Conservation (phyloP, 495 filamentous ascomycete species). For the Oleoguttula mirabilis region DNA sequence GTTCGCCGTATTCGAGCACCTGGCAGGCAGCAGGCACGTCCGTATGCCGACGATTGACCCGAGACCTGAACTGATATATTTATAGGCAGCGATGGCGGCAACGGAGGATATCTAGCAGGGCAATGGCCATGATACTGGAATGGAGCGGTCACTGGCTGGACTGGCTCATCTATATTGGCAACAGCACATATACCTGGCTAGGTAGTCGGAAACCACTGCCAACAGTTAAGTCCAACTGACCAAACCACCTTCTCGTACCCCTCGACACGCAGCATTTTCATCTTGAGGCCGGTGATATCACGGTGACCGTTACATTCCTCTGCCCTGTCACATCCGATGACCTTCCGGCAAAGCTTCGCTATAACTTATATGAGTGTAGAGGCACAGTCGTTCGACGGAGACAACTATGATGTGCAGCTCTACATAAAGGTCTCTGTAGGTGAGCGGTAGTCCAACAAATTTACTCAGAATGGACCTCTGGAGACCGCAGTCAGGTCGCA, state of each 20-base stretch:
- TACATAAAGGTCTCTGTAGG: constrained; percentile 52
- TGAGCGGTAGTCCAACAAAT: constrained; percentile 24
- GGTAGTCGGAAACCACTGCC: too few species aligned
- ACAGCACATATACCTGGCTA: constrained; percentile 45
- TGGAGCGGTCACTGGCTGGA: constrained; percentile 40
- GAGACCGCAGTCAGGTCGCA: constrained; percentile 37
- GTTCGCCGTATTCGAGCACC: constrained; percentile 45
- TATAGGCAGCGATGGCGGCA: constrained; percentile 41
- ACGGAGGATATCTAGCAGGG: constrained; percentile 47
- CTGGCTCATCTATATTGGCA: constrained; percentile 48
- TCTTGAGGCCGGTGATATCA: constrained; percentile 37
- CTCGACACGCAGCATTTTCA: constrained; percentile 47
- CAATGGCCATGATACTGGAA: constrained; percentile 5
- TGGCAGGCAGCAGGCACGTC: constrained; percentile 45
- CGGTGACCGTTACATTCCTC: constrained; percentile 46
- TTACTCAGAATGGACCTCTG: constrained; percentile 44
- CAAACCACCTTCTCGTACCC: constrained; percentile 47
- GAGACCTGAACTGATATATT: too few species aligned
- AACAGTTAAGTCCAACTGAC: too few species aligned
- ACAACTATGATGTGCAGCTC: constrained; percentile 42
- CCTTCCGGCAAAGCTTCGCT: constrained; percentile 40
- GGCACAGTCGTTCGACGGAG: constrained; percentile 41
- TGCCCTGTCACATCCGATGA: constrained; percentile 47
- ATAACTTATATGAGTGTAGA: constrained; percentile 47
- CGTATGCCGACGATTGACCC: too few species aligned